A percentile compares a stretch with the other conserved stretches of the same genome.
phyloP scores from a whole-genome alignment of 139 green algal species.

The Axilococcus clingmanii region DNA sequence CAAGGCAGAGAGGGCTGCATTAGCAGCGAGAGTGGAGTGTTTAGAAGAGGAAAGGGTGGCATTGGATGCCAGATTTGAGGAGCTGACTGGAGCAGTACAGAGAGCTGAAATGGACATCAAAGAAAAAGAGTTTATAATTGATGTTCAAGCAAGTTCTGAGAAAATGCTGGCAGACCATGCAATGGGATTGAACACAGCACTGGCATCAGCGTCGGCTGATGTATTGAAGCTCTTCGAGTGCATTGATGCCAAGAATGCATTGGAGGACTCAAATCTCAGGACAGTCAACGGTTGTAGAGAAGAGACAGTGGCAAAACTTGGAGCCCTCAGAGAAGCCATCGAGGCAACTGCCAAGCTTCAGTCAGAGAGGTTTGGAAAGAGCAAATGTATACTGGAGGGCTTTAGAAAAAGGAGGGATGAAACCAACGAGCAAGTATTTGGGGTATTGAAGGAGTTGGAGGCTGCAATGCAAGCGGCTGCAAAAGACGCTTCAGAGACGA shows the following conservation, averaged over 20 bases:
- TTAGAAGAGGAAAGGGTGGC: constrained; percentile 26
- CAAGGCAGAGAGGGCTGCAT: constrained; percentile 44
- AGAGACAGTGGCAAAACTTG: constrained; percentile 5
- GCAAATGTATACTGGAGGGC: not conserved
- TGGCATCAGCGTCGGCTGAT: constrained; percentile 16
- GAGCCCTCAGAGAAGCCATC: constrained; percentile 20
- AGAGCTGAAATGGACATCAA: constrained; percentile 7
- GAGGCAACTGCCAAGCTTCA: constrained; percentile 10
- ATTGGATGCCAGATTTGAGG: constrained; percentile 15
- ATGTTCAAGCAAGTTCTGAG: constrained; percentile 17
- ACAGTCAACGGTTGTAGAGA: constrained; percentile 17
- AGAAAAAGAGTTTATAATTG: constrained; percentile 35
- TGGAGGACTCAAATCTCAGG: constrained; percentile 30
- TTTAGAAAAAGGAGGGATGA: not conserved
- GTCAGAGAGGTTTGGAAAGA: constrained; percentile 13
- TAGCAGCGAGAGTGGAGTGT: constrained; percentile 45
- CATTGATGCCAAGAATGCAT: constrained; percentile 19
- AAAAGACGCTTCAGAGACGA: constrained; percentile 7
- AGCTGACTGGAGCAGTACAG: constrained; percentile 18
- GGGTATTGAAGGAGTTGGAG: not conserved
- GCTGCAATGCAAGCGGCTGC: constrained; percentile 11
- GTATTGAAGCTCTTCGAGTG: constrained; percentile 16
- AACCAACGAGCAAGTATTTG: not conserved
- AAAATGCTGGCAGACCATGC: constrained; percentile 26
- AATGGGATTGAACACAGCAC: constrained; percentile 8